These are phyloP conservation scores for Venturia effusa DNA, from an alignment of 2,329 filamentous ascomycete species.

Conservation along the genomic window DNA sequence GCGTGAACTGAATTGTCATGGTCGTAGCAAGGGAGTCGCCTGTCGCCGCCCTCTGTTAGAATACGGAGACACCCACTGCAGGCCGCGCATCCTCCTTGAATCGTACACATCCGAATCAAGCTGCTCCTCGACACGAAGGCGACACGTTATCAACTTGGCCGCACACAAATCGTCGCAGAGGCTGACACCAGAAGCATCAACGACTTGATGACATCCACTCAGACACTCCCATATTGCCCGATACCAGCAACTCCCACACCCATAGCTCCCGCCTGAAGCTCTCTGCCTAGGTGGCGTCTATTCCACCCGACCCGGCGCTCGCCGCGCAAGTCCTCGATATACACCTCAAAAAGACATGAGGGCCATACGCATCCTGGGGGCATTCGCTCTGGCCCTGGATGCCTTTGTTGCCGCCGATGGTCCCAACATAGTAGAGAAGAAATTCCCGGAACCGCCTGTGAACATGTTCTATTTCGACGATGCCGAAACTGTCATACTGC, in stretches of 20 bases:
- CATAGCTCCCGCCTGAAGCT: neutral
- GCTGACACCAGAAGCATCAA: neutral
- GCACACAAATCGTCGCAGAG: neutral
- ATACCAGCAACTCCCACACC: neutral
- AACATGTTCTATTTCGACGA: slow-evolving; percentile 86
- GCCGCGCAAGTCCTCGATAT: neutral
- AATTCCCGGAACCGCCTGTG: slow-evolving; percentile 55
- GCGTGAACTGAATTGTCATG: no score
- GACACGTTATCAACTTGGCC: slow-evolving; percentile 4
- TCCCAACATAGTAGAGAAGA: slow-evolving; percentile 48
- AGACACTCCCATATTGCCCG: neutral
- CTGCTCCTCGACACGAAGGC: neutral
- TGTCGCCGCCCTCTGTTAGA: no score
- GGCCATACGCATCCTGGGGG: slow-evolving; percentile 1
- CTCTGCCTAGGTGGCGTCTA: neutral
- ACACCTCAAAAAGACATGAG: neutral
- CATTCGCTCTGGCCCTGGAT: slow-evolving; percentile 35
- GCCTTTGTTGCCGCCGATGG: slow-evolving; percentile 44
- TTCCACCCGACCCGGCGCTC: neutral
- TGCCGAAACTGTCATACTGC: slow-evolving; percentile 69
- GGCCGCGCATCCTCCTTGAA: neutral
- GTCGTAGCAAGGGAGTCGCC: no score
- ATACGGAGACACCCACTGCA: neutral
- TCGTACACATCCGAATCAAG: neutral
- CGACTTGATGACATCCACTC: neutral